Evolutionary conservation across 1,284 basidiomycete species (phyloP), one percentile per base, ranked within the genome.

Genomic region (Agaricales sp.): DNA sequence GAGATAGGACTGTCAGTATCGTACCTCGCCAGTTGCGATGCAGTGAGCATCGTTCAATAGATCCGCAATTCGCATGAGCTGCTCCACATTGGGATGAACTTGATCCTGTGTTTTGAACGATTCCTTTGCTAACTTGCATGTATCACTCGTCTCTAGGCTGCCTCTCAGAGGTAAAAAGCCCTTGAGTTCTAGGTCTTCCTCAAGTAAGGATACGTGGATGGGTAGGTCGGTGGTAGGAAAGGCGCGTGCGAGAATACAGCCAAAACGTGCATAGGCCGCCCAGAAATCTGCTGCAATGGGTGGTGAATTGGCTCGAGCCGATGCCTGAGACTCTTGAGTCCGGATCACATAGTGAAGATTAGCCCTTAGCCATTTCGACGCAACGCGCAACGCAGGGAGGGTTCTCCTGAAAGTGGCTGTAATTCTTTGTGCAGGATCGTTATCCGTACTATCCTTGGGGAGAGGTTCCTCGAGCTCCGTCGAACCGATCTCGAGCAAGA

Each of bases 31-130:
- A 45, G 71, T 70, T 12, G 74, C 77, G n/a, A 93, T 61, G 6
- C 67, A 66, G 53, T 71, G 75, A 1, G 85, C 87, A 59, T 97
- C 93, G 21, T 75, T 70, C 48, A 94, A 70, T 45, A 98, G 67
- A 63, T 97, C 94, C 24, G 79, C 74, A 49, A 98, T 88, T 51
- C 95, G 77, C 91, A 96, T 95, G 45, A 97, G 69, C 59, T 94
- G 89, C 68, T 94, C 92, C 57, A 92, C 92, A 57, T 96, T 97
- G 2, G 94, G 94, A 67, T 96, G 94, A 4, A 86, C 82, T 50
- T 80, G 76, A 50, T 79, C 77, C 46, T 37, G 30, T 43, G 38
- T 51, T 47, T 54, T n/a, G 41, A 52, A 22, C 52, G 53, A 24
- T 49, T 50, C 14, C 8, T 37, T 13, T 18, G 52, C 16, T 55